A percentile compares a stretch with the other conserved stretches of the same genome.
phyloP scores from a whole-genome alignment of 2,329 filamentous ascomycete species.

The Penicillium sp. region DNA sequence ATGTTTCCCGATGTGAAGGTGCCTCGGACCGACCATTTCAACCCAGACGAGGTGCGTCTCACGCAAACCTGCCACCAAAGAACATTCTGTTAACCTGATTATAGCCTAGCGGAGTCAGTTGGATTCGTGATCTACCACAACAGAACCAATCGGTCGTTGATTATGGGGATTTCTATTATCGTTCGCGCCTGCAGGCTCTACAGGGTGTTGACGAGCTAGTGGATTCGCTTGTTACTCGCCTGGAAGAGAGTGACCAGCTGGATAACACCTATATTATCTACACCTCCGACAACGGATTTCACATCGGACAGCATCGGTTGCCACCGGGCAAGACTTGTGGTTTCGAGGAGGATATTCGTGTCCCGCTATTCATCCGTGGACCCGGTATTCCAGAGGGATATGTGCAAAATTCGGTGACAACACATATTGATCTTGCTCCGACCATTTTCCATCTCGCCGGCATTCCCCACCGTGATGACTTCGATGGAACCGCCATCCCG shows the following conservation, averaged over 20 bases:
- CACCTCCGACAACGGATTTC: constrained; percentile 62
- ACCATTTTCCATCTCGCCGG: constrained; percentile 55
- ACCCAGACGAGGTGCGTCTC: constrained; percentile 56
- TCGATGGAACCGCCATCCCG: constrained; percentile 59
- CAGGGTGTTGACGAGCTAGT: constrained; percentile 59
- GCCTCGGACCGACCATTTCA: constrained; percentile 65
- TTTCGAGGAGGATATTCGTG: constrained; percentile 61
- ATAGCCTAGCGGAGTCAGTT: constrained; percentile 47
- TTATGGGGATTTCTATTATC: constrained; percentile 56
- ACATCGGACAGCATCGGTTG: constrained; percentile 60
- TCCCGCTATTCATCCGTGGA: constrained; percentile 61
- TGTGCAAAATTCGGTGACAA: constrained; percentile 52
- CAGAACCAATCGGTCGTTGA: constrained; percentile 50
- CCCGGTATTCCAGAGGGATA: constrained; percentile 53
- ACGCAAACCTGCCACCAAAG: not conserved
- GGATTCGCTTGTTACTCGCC: constrained; percentile 43
- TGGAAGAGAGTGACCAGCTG: constrained; percentile 45
- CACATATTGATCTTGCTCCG: constrained; percentile 65
- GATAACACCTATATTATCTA: constrained; percentile 63
- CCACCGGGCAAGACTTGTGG: constrained; percentile 60
- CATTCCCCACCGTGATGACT: constrained; percentile 47
- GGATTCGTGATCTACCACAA: constrained; percentile 45
- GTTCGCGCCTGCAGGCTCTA: constrained; percentile 50
- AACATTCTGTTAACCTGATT: not conserved
- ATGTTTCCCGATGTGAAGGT: constrained; percentile 62